Conservation (phyloP, 495 filamentous ascomycete species). For the Penicillium robsamsonii region DNA sequence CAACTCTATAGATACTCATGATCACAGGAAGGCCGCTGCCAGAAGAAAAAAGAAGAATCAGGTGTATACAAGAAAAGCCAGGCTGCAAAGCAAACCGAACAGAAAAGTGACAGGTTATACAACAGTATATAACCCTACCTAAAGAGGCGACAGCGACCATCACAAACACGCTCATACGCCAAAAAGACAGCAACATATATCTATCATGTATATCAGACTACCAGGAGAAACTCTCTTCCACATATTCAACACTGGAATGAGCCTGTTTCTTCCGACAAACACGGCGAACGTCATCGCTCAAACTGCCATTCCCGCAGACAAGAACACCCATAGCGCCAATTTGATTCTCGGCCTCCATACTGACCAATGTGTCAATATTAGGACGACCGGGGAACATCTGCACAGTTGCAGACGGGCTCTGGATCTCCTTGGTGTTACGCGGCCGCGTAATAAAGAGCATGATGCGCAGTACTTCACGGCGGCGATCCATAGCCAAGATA, state of each 20-base stretch:
- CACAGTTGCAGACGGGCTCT: slow-evolving; percentile 67
- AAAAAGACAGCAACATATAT: slow-evolving; percentile 2
- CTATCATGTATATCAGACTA: slow-evolving; percentile 29
- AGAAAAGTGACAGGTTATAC: neutral
- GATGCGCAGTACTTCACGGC: slow-evolving; percentile 75
- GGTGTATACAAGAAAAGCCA: slow-evolving; percentile 8
- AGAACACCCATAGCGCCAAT: slow-evolving; percentile 87
- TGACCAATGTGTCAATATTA: slow-evolving; percentile 71
- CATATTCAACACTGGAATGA: slow-evolving; percentile 67
- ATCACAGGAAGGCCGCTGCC: slow-evolving; percentile 3
- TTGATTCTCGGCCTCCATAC: slow-evolving; percentile 72
- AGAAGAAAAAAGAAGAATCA: slow-evolving; percentile 1
- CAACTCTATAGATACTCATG: slow-evolving; percentile 9
- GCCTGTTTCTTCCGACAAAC: slow-evolving; percentile 68
- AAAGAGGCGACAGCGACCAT: slow-evolving; percentile 7
- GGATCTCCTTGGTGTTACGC: slow-evolving; percentile 66
- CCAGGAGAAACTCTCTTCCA: slow-evolving; percentile 91
- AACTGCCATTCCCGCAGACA: slow-evolving; percentile 79
- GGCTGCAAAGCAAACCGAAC: slow-evolving; percentile 6
- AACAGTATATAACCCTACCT: neutral
- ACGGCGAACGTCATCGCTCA: slow-evolving; percentile 79
- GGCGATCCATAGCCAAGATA: slow-evolving; percentile 73
- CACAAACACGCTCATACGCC: slow-evolving; percentile 8
- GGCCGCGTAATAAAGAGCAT: slow-evolving; percentile 87
- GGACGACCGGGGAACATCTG: slow-evolving; percentile 84